Base-by-base conservation (phyloP, 352 stramenopile species). In the Blastocystis sp. region DNA sequence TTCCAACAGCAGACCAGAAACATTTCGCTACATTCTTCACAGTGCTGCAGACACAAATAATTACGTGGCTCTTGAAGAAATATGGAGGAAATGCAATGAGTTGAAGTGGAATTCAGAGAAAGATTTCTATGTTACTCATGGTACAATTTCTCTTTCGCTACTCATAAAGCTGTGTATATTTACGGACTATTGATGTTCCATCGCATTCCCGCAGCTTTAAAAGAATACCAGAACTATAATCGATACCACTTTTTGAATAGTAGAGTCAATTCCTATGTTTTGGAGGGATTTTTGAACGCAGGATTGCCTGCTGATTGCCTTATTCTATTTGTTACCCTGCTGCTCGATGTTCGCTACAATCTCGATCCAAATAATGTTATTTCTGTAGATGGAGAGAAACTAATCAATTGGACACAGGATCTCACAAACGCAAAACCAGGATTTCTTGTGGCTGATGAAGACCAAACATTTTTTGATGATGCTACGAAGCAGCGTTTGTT, bases 41-140 rank as follows among this genome's bases (percentile, higher is more conserved):
- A 43, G n/a, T 23, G 45, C 73, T 34, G 50, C 20, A 9, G 73
- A 84, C 9, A 23, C 53, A 9, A 53, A 29, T 29, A 39, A 84
- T n/a, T 11, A 34, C 37, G 18, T 47, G 7, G 41, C 29, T 6
- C 47, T 84, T 11, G 37, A 26, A 9, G 20, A 37, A 45, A 84
- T 84, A 15, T 84, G 73, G 73, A 47, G 53, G 47, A 4, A 53
- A 34, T 84, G 73, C 56, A 84, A 84, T 3, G 26, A 18, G 3
- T 34, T 84, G 13, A 23, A 66, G 2, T 84, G 73, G 73, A 50
- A 69, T 37, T 66, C 45, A 15, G 73, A 84, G 50, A 63, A 64
- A 9, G 73, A 84, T 18, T 84, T 66, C 50, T 84, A 68, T 43
- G 4, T 84, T 8, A 84, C 73, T 23, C 73, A 84, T 43, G 73